A percentile compares a stretch with the other conserved stretches of the same genome.
These are phyloP conservation scores for Acephala macrosclerotiorum DNA, from an alignment of 2,329 filamentous ascomycete genomes.

Conservation along the genomic window DNA sequence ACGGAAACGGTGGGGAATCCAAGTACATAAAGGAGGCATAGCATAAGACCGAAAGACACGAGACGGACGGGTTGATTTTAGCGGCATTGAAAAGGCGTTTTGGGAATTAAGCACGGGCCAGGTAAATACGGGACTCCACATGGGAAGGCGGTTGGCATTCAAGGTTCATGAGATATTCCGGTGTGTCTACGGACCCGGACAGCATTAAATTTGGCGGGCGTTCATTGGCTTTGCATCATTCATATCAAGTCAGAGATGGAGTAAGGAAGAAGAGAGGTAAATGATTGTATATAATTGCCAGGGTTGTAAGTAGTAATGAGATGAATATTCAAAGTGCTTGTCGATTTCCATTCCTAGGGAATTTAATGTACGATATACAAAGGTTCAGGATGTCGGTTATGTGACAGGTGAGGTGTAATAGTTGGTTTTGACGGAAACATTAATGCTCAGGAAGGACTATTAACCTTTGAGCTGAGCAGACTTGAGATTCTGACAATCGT, in stretches of 20 bases:
- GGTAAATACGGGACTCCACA: slow-evolving; percentile 5
- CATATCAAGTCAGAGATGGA: neutral
- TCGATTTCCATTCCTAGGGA: too few relatives aligned
- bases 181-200: slow-evolving; percentile 38
- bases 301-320: neutral
- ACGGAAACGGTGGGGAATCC: neutral
- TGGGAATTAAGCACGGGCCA: neutral
- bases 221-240: neutral
- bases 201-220: slow-evolving; percentile 21
- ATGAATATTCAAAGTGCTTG: too few relatives aligned
- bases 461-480: too few relatives aligned
- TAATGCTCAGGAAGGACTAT: too few relatives aligned
- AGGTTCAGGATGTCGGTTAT: too few relatives aligned
- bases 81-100: slow-evolving; percentile 24
- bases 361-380: too few relatives aligned
- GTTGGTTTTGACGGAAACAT: too few relatives aligned
- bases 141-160: neutral
- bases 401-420: too few relatives aligned
- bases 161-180: slow-evolving; percentile 20
- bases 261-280: neutral
- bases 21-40: neutral
- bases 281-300: neutral
- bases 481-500: too few relatives aligned
- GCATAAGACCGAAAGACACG: neutral
- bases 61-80: slow-evolving; percentile 18